Evolutionary conservation across 495 filamentous ascomycete genomes (phyloP).

Genomic region (Daldinia vernicosa): DNA sequence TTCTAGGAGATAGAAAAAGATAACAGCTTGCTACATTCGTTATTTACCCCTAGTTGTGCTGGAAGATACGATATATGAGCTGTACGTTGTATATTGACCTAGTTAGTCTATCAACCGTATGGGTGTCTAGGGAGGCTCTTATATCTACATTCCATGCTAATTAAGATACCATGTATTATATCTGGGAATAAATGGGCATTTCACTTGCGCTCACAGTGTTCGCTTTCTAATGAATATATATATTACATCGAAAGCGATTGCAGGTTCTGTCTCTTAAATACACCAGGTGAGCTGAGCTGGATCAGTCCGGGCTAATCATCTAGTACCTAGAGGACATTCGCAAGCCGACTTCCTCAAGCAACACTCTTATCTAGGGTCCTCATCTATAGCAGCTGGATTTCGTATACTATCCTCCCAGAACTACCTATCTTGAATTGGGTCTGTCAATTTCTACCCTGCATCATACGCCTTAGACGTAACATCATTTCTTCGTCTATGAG

Average conservation of each 20-base stretch:
- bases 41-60: too few species aligned
- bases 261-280: not conserved
- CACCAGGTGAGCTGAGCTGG: not conserved
- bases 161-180: too few species aligned
- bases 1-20: too few species aligned
- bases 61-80: too few species aligned
- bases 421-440: too few species aligned
- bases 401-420: not conserved
- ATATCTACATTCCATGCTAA: too few species aligned
- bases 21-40: too few species aligned
- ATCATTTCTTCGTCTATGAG: constrained; percentile 11
- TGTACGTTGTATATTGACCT: too few species aligned
- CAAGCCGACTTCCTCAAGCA: not conserved
- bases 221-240: not conserved
- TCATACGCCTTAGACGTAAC: constrained; percentile 20
- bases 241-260: not conserved
- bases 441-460: constrained; percentile 4
- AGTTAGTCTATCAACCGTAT: too few species aligned
- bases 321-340: not conserved
- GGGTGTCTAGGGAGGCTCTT: too few species aligned
- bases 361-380: not conserved
- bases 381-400: not conserved
- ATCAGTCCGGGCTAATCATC: not conserved
- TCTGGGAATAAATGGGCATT: too few species aligned
- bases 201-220: too few species aligned